phyloP scores from a whole-genome alignment of 1,284 basidiomycete species.

The Cutaneotrichosporon dermatis region DNA sequence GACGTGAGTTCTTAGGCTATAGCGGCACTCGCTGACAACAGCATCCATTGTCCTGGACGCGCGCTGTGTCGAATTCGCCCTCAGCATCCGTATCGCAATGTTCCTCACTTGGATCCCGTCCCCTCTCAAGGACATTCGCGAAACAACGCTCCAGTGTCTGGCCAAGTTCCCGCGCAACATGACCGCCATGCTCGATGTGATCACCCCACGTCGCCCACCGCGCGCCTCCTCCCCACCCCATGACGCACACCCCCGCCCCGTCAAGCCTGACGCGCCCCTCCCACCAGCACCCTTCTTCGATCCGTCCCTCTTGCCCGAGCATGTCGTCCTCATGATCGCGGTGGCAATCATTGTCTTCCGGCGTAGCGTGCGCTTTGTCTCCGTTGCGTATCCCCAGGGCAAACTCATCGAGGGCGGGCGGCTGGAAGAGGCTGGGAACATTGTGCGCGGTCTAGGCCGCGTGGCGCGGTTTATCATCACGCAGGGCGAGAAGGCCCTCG shows the following conservation, averaged over 20 bases:
- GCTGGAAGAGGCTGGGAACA: conserved; percentile 4
- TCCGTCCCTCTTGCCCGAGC: conserved; percentile 2
- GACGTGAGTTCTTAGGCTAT: not conserved
- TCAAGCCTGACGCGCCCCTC: not conserved
- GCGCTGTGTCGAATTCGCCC: conserved; percentile 7
- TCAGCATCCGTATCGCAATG: conserved; percentile 10
- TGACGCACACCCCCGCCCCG: not conserved
- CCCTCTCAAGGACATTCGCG: conserved; percentile 11
- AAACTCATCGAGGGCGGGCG: not conserved
- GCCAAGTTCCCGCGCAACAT: conserved; percentile 5
- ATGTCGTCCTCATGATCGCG: not conserved
- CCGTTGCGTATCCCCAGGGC: conserved; percentile 2
- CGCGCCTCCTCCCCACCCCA: not conserved
- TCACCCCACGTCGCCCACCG: not conserved
- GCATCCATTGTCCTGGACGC: conserved; percentile 7
- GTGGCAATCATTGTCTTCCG: conserved; percentile 4
- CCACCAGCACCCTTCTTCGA: not conserved
- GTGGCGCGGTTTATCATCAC: conserved; percentile 5
- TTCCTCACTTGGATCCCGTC: conserved; percentile 15
- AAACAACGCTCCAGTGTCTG: conserved; percentile 3
- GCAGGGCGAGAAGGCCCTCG: not conserved
- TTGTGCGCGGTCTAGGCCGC: not conserved
- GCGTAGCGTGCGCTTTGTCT: conserved; percentile 9
- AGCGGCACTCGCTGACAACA: not conserved
- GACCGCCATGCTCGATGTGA: conserved; percentile 8